Percentiles rank a stretch among this genome's conserved stretches.
phyloP scores from a whole-genome alignment of 2,329 filamentous ascomycete genomes.

The Scopulariopsis brevicaulis region DNA sequence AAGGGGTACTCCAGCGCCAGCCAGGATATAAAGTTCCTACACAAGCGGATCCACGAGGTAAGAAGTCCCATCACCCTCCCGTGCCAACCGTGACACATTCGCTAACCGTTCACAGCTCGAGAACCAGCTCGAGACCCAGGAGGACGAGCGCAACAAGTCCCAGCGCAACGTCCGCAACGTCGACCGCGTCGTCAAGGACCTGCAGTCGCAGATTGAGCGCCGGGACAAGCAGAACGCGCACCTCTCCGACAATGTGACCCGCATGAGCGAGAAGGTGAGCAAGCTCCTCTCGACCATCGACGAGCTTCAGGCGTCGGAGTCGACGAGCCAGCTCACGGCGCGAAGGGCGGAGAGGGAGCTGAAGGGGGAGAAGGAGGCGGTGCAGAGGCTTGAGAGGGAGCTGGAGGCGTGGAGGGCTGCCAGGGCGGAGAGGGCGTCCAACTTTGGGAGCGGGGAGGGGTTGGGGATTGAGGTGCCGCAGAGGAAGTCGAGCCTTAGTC shows the following conservation, averaged over 20 bases:
- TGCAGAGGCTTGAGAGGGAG: constrained; percentile 73
- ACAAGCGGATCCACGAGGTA: constrained; percentile 92
- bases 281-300: constrained; percentile 86
- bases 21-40: constrained; percentile 89
- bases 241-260: constrained; percentile 70
- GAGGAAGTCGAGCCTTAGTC: constrained; percentile 54
- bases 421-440: constrained; percentile 47
- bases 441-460: constrained; percentile 16
- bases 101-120: constrained; percentile 54
- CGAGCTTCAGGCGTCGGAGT: constrained; percentile 83
- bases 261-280: constrained; percentile 82
- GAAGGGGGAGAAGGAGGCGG: constrained; percentile 77
- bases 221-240: constrained; percentile 79
- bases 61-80: constrained; percentile 18
- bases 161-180: constrained; percentile 84
- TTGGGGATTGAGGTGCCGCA: constrained; percentile 41
- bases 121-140: constrained; percentile 71
- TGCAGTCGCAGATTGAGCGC: constrained; percentile 84
- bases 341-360: constrained; percentile 84
- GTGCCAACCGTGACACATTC: neutral
- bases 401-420: constrained; percentile 75
- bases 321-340: constrained; percentile 65
- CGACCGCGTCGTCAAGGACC: constrained; percentile 86
- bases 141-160: constrained; percentile 66
- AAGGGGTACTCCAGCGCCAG: constrained; percentile 93